phyloP scores from a whole-genome alignment of 2,329 filamentous ascomycete genomes.

The Xylariaceae sp. region DNA sequence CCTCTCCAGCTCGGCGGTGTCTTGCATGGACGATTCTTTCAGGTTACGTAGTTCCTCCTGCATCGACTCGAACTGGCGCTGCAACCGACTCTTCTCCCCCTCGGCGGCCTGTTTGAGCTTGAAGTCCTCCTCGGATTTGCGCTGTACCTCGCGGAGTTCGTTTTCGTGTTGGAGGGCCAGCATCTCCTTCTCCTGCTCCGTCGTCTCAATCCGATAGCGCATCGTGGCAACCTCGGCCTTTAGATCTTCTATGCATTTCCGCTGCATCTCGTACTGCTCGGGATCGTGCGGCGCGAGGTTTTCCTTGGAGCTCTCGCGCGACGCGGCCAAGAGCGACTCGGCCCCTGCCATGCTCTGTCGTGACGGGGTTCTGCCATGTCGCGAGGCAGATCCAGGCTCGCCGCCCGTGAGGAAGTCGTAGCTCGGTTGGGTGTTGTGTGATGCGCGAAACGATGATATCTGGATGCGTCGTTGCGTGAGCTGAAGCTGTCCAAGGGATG shows the following conservation, averaged over 20 bases:
- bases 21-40: slow-evolving; percentile 44
- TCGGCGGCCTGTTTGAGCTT: slow-evolving; percentile 59
- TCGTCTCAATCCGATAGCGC: slow-evolving; percentile 78
- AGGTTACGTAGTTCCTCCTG: slow-evolving; percentile 48
- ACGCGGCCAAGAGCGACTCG: slow-evolving; percentile 40
- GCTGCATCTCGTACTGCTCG: slow-evolving; percentile 54
- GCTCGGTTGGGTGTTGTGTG: slow-evolving; percentile 46
- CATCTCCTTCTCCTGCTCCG: slow-evolving; percentile 84
- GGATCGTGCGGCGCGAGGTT: slow-evolving; percentile 54
- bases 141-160: slow-evolving; percentile 73
- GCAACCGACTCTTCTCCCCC: slow-evolving; percentile 44
- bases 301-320: slow-evolving; percentile 54
- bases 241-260: slow-evolving; percentile 64
- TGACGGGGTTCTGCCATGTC: slow-evolving; percentile 33
- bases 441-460: slow-evolving; percentile 44
- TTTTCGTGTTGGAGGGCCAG: slow-evolving; percentile 71
- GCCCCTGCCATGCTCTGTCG: slow-evolving; percentile 36
- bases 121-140: slow-evolving; percentile 81
- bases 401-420: slow-evolving; percentile 56
- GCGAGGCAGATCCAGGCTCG: slow-evolving; percentile 34
- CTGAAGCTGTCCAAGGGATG: no score
- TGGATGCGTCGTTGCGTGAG: slow-evolving; percentile 18
- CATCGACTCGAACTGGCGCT: slow-evolving; percentile 44
- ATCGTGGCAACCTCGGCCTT: slow-evolving; percentile 85
- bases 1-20: slow-evolving; percentile 62